Percentiles rank a stretch among this genome's conserved stretches.
These are phyloP conservation scores for Trametes sanguinea DNA, from an alignment of 768 basidiomycete genomes.

Conservation along the genomic window DNA sequence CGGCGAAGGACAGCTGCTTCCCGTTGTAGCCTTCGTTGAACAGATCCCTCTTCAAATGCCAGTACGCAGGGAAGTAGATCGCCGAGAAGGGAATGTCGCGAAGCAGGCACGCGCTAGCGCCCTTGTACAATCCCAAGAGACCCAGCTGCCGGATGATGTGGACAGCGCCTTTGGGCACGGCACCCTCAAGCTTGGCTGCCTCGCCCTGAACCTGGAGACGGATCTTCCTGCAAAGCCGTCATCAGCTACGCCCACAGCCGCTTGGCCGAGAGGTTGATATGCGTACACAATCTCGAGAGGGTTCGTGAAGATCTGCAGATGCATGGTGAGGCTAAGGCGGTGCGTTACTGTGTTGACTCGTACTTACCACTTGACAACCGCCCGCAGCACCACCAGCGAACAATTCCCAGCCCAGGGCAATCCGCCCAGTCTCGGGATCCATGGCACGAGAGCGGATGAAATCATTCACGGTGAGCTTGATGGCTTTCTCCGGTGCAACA, in stretches of 20 bases:
- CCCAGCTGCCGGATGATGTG: constrained; percentile 95
- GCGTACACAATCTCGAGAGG: constrained; percentile 93
- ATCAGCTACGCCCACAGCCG: constrained; percentile 12
- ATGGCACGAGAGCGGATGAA: constrained; percentile 78
- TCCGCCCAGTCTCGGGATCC: constrained; percentile 95
- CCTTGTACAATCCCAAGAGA: constrained; percentile 89
- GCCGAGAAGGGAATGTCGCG: constrained; percentile 98
- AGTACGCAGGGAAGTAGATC: constrained; percentile 87
- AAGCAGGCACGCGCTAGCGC: constrained; percentile 88
- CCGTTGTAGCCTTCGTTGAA: constrained; percentile 97
- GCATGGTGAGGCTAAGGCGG: constrained; percentile 7
- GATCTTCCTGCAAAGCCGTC: constrained; percentile 65
- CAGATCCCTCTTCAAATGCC: constrained; percentile 88
- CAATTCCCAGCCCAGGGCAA: constrained; percentile 88
- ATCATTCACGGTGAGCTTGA: constrained; percentile 97
- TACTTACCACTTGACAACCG: constrained; percentile 94
- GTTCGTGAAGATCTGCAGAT: constrained; percentile 86
- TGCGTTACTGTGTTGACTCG: not conserved
- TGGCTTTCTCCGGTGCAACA: constrained; percentile 96
- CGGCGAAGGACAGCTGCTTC: constrained; percentile 87
- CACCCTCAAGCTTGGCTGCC: constrained; percentile 83
- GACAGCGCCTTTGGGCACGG: constrained; percentile 77
- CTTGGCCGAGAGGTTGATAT: constrained; percentile 1
- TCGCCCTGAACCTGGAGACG: constrained; percentile 96
- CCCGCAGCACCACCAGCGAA: constrained; percentile 92